phyloP scores from a whole-genome alignment of 2,329 filamentous ascomycete species.

The Lasiodiplodia sp. region DNA sequence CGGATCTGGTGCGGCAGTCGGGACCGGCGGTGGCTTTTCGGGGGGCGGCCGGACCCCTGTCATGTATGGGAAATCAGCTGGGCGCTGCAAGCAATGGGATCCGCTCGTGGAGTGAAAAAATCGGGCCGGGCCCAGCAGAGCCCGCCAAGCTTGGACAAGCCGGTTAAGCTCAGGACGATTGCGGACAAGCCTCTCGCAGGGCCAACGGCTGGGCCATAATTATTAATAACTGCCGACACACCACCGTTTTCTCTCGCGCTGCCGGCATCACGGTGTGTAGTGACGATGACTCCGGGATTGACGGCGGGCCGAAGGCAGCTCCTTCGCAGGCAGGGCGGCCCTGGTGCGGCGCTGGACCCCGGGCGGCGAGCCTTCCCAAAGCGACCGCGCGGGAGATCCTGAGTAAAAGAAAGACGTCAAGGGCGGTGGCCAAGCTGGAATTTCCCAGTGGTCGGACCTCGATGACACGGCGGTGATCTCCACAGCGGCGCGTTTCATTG shows the following conservation, averaged over 20 bases:
- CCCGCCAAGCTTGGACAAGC: slow-evolving; percentile 21
- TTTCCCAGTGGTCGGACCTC: slow-evolving; percentile 1
- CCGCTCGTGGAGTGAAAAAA: slow-evolving; percentile 22
- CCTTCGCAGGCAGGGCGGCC: neutral
- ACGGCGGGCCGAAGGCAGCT: neutral
- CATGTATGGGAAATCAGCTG: slow-evolving; percentile 21
- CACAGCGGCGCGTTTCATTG: slow-evolving; percentile 10
- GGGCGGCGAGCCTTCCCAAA: slow-evolving; percentile 1
- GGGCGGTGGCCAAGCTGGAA: slow-evolving; percentile 21
- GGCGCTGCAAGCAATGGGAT: slow-evolving; percentile 25
- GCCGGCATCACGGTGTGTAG: neutral
- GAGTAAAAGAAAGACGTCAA: slow-evolving; percentile 20
- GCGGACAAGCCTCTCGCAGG: slow-evolving; percentile 20
- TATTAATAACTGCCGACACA: slow-evolving; percentile 21
- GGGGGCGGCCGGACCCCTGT: neutral
- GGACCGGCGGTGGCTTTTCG: slow-evolving; percentile 6
- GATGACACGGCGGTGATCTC: slow-evolving; percentile 13
- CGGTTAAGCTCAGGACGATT: slow-evolving; percentile 25
- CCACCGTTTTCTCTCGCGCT: neutral
- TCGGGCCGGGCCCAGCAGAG: slow-evolving; percentile 17
- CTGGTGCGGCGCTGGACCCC: neutral
- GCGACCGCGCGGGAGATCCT: neutral
- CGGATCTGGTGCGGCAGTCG: neutral
- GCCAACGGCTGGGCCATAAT: slow-evolving; percentile 20
- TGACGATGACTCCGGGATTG: neutral